These are phyloP conservation scores for Persicaria tinctoria DNA, from an alignment of 148 eudicot genomes.

Conservation along the genomic window DNA sequence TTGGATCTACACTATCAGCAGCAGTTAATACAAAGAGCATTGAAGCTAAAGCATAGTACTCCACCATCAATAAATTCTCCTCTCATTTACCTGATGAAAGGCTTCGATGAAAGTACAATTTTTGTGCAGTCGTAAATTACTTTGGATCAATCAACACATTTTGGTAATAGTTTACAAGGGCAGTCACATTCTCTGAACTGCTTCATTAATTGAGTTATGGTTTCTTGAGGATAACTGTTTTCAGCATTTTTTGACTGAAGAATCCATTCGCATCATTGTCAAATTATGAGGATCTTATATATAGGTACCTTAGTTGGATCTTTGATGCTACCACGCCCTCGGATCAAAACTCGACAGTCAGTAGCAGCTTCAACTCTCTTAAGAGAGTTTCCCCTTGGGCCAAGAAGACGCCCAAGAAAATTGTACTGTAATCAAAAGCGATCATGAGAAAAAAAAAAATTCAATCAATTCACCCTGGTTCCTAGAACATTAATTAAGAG, in stretches of 20 bases:
- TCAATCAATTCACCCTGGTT: background rate
- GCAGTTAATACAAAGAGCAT: background rate
- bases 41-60: background rate
- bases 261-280: background rate
- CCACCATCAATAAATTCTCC: background rate
- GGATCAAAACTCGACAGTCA: slow-evolving; percentile 87
- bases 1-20: background rate
- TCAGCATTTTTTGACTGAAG: no score
- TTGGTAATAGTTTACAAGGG: background rate
- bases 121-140: background rate
- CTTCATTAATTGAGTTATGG: background rate
- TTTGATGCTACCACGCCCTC: slow-evolving; percentile 98
- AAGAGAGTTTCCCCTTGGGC: slow-evolving; percentile 95
- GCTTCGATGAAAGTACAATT: background rate
- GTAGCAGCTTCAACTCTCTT: slow-evolving; percentile 94
- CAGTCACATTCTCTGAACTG: background rate
- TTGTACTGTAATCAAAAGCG: slow-evolving; percentile 52
- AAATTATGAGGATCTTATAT: background rate
- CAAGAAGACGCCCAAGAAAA: slow-evolving; percentile 97
- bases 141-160: background rate
- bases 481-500: slow-evolving; percentile 1
- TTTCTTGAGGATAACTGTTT: background rate
- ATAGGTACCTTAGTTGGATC: slow-evolving; percentile 72
- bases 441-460: background rate
- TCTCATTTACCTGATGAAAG: background rate